Evolutionary conservation across 306 rosid genomes (phyloP).

Genomic region (Glycine soja): DNA sequence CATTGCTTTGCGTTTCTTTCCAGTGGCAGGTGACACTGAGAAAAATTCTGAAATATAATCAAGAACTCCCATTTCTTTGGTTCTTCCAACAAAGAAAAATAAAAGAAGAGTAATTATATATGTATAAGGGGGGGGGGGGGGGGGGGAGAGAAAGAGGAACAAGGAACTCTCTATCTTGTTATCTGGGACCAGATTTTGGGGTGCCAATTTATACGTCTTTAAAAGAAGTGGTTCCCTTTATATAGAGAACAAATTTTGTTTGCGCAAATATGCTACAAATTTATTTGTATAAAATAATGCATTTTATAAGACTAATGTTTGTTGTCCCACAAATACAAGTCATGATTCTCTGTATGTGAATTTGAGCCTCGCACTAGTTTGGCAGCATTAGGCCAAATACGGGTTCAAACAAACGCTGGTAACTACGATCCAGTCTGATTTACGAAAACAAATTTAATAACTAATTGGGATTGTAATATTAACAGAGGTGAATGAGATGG

Average conservation of each 20-base stretch:
- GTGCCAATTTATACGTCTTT: conserved; percentile 15
- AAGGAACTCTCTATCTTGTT: background rate
- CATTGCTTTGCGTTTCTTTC: conserved; percentile 71
- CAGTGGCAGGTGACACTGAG: conserved; percentile 42
- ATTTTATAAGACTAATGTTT: background rate
- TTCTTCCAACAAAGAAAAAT: background rate
- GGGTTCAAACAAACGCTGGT: background rate
- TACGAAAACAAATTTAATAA: background rate
- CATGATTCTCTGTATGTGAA: background rate
- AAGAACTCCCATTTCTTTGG: conserved; percentile 65
- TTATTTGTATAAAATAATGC: background rate
- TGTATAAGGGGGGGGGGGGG: background rate
- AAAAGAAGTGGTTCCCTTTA: conserved; percentile 21
- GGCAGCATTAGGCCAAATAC: background rate
- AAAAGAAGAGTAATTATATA: background rate
- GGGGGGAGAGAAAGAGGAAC: background rate
- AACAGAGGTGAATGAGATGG: background rate
- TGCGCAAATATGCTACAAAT: conserved; percentile 6
- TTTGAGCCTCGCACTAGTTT: background rate
- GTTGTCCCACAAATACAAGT: conserved; percentile 26
- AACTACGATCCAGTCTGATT: background rate
- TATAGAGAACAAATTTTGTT: conserved; percentile 30
- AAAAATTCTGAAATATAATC: conserved; percentile 64
- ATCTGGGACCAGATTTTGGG: background rate
- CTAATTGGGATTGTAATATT: background rate